phyloP scores from a whole-genome alignment of 129 eudicot species.

The Tagetes erecta region DNA sequence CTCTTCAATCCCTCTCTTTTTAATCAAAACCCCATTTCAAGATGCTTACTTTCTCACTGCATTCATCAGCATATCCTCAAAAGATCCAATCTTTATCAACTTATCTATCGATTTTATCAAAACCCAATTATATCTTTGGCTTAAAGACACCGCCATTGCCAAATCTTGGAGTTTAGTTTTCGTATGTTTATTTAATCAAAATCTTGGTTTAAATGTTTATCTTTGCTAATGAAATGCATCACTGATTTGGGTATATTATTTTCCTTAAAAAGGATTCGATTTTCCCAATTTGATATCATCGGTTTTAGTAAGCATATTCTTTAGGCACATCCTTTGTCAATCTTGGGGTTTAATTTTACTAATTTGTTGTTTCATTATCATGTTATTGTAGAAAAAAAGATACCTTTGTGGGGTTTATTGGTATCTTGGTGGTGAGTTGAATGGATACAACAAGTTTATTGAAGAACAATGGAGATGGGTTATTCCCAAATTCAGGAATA shows the following conservation, averaged over 20 bases:
- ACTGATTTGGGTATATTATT: conserved; percentile 12
- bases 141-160: conserved; percentile 29
- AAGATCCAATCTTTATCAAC: conserved; percentile 7
- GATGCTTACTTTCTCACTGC: conserved; percentile 7
- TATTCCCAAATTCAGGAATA: conserved; percentile 53
- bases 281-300: conserved; percentile 22
- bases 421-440: conserved; percentile 36
- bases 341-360: conserved; percentile 3
- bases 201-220: background rate
- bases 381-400: conserved; percentile 35
- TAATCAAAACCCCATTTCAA: background rate
- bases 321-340: conserved; percentile 22
- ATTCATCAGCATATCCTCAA: conserved; percentile 1
- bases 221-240: conserved; percentile 13
- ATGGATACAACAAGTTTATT: conserved; percentile 53
- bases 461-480: conserved; percentile 47
- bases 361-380: conserved; percentile 19
- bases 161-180: conserved; percentile 3
- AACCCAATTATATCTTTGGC: conserved; percentile 28
- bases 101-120: background rate
- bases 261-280: conserved; percentile 22
- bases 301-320: conserved; percentile 33
- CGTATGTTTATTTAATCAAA: conserved; percentile 1
- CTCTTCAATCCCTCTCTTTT: conserved; percentile 23
- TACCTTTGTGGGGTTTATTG: conserved; percentile 22